phyloP scores from a whole-genome alignment of 805 yeast genomes.

The Yarrowia keelungensis region DNA sequence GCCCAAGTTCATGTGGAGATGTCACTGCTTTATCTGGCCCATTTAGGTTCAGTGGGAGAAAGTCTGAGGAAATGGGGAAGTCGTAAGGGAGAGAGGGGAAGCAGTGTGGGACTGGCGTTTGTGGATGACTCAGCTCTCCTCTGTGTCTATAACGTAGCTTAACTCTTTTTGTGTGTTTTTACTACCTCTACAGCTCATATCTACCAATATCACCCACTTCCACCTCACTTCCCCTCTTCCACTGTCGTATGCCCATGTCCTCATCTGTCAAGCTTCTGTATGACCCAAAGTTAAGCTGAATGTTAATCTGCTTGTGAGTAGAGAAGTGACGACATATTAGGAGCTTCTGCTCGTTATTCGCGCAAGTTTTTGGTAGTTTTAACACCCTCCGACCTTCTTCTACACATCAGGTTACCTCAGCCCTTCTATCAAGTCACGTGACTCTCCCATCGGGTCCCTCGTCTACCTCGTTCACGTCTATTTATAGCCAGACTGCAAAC shows the following conservation, averaged over 20 bases:
- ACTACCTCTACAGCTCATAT: too few species aligned
- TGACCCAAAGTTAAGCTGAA: slow-evolving; percentile 3
- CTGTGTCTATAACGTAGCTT: too few species aligned
- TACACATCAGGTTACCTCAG: neutral
- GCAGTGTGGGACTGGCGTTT: too few species aligned
- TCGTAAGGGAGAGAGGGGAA: too few species aligned
- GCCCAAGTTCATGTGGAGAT: slow-evolving; percentile 7
- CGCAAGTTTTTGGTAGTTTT: too few species aligned
- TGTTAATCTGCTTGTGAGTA: neutral
- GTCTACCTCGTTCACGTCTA: slow-evolving; percentile 6
- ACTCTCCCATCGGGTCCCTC: neutral
- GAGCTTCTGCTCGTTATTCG: too few species aligned
- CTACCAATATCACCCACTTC: neutral
- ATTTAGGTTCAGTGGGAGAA: slow-evolving; percentile 12
- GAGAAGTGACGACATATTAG: too few species aligned
- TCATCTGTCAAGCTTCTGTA: slow-evolving; percentile 22
- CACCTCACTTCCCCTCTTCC: neutral
- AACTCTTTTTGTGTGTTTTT: too few species aligned
- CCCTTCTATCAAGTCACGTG: neutral
- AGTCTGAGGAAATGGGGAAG: neutral
- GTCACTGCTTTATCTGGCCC: slow-evolving; percentile 7
- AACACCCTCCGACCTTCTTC: too few species aligned
- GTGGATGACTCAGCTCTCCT: too few species aligned
- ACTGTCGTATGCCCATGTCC: slow-evolving; percentile 25
- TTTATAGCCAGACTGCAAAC: slow-evolving; percentile 3